These are phyloP conservation scores for Kappamyces sp. DNA, from an alignment of 192 early-diverging fungal species.

Conservation along the genomic window DNA sequence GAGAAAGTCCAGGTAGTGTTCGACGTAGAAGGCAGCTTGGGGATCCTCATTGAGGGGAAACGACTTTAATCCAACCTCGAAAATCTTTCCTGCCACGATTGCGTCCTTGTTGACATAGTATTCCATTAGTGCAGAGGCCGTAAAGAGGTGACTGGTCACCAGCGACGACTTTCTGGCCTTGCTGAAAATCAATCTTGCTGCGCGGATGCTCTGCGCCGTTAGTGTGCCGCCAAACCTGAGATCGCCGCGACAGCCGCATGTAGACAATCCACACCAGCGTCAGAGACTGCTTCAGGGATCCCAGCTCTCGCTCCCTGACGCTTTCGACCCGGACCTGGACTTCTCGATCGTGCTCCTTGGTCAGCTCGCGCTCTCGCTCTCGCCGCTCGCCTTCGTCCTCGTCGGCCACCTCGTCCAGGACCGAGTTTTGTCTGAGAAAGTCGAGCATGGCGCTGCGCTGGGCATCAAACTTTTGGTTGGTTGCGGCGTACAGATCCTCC, in stretches of 20 bases:
- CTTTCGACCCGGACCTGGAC: conserved; percentile 54
- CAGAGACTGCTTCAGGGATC: conserved; percentile 49
- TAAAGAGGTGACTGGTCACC: conserved; percentile 80
- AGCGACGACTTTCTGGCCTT: conserved; percentile 67
- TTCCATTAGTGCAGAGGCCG: conserved; percentile 87
- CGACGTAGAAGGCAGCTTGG: conserved; percentile 51
- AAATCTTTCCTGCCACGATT: conserved; percentile 77
- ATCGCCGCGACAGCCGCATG: conserved; percentile 72
- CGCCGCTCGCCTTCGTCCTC: conserved; percentile 47
- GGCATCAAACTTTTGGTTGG: conserved; percentile 34
- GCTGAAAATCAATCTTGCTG: conserved; percentile 68
- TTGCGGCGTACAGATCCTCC: conserved; percentile 17
- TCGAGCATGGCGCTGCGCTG: conserved; percentile 29
- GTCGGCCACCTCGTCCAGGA: conserved; percentile 9
- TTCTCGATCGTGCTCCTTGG: conserved; percentile 55
- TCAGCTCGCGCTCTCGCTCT: conserved; percentile 42
- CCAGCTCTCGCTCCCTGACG: conserved; percentile 35
- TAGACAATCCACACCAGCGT: conserved; percentile 81
- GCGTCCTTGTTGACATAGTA: conserved; percentile 84
- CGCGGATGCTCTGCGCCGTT: conserved; percentile 53
- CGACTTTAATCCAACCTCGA: conserved; percentile 78
- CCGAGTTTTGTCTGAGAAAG: conserved; percentile 19
- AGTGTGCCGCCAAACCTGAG: conserved; percentile 49
- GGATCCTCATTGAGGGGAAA: conserved; percentile 60
- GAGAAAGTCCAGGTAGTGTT: conserved; percentile 80